phyloP scores from a whole-genome alignment of 805 yeast species.

The Yarrowia osloensis region DNA sequence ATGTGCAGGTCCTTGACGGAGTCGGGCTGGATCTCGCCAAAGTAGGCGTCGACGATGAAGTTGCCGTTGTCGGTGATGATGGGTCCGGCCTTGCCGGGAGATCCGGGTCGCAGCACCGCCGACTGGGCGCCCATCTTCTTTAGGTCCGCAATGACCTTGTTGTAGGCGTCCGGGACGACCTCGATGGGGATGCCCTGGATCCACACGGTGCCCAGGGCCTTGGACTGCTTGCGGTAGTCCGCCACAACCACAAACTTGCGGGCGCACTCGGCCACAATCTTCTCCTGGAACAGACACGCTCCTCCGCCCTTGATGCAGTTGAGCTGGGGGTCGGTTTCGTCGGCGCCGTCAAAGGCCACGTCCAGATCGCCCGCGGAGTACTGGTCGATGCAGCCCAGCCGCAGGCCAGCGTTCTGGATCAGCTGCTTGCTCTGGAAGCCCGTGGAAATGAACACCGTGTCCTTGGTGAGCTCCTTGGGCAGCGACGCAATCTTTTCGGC shows the following conservation, averaged over 20 bases:
- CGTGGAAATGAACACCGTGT: slow-evolving; percentile 85
- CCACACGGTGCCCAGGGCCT: slow-evolving; percentile 78
- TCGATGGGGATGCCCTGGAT: slow-evolving; percentile 92
- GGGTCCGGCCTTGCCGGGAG: slow-evolving; percentile 94
- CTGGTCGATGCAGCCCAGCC: slow-evolving; percentile 80
- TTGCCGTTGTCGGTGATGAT: slow-evolving; percentile 94
- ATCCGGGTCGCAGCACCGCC: slow-evolving; percentile 78
- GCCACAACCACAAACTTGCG: slow-evolving; percentile 83
- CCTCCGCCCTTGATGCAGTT: slow-evolving; percentile 98
- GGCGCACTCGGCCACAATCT: slow-evolving; percentile 83
- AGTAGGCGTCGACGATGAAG: slow-evolving; percentile 89
- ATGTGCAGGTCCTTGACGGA: slow-evolving; percentile 57
- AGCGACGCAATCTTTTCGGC: slow-evolving; percentile 90
- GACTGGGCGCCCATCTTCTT: slow-evolving; percentile 61
- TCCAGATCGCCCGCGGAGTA: slow-evolving; percentile 66
- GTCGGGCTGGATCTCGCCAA: slow-evolving; percentile 63
- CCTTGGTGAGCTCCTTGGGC: slow-evolving; percentile 46
- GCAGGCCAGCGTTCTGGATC: slow-evolving; percentile 77
- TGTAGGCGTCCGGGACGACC: slow-evolving; percentile 85
- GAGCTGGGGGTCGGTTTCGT: slow-evolving; percentile 80
- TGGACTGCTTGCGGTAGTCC: slow-evolving; percentile 82
- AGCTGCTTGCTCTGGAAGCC: slow-evolving; percentile 93
- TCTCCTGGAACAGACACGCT: slow-evolving; percentile 95
- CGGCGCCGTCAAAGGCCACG: slow-evolving; percentile 98
- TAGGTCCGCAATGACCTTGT: slow-evolving; percentile 69